Base-by-base conservation (phyloP, 2,329 filamentous ascomycete genomes). In the Aspergillus ochraceus region DNA sequence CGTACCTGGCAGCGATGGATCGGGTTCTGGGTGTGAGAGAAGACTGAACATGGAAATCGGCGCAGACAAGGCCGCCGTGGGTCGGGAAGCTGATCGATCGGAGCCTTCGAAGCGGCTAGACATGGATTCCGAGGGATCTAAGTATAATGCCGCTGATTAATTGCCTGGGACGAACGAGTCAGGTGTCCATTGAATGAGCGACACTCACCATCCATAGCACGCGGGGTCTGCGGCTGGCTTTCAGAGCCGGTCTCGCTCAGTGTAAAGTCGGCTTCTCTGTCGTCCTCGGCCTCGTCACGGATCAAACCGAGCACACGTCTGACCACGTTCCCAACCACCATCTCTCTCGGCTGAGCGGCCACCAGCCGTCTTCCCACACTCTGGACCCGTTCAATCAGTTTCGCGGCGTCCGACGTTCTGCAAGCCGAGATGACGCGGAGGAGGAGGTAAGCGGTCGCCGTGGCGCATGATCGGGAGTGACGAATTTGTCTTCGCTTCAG, bases 271-370 rank as follows among this genome's bases (percentile, higher is more conserved):
- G 79, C 87, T 61, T 90, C 90, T 59, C 88, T 82, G 67, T 92
- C 89, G 69, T 96, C 91, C 68, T 91, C 89, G 45, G 91, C 90
- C 71, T 98, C 93, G 71, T 97, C 93, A 54, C 95, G 88, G 65
- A 99, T 95, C 64, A 99, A 83, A 49, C 92, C 91, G 42, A 99
- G 81, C 2, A 98, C 90, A 63, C 95, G 88, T 61, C 93, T 88
- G 51, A 97, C 91, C 67, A 99, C 93, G 71, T 99, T 99, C 55
- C 92, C 94, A 49, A 97, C 92, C 5, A 92, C 91, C 68, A 97
- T 88, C 79, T 98, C 95, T 61, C 90, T 86, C 17, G 94, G 94
- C 70, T 96, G 92, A 8, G 95, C 93, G 57, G 89, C 86, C 39
- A 90, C 88, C 49, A 99, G 83, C 57, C 88, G 86, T 67, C 87